These are phyloP conservation scores for Colletotrichum lupini DNA, from an alignment of 2,329 filamentous ascomycete species.

Conservation along the genomic window DNA sequence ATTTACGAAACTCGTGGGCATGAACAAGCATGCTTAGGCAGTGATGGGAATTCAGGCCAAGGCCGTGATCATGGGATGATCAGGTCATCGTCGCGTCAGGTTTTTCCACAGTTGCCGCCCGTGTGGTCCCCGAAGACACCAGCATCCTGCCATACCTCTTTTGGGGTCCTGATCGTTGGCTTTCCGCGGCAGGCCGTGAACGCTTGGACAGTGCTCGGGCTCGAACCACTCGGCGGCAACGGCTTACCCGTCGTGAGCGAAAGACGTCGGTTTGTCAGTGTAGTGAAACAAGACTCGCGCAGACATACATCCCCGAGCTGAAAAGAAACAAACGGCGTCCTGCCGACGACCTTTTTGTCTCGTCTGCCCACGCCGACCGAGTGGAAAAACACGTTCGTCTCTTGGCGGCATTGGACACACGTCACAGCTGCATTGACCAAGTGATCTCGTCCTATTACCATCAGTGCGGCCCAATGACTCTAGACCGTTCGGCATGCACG, in stretches of 20 bases:
- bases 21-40: neutral
- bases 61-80: neutral
- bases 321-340: neutral
- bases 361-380: neutral
- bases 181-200: neutral
- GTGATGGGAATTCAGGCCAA: neutral
- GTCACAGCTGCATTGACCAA: neutral
- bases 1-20: neutral
- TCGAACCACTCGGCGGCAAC: conserved; percentile 1
- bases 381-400: conserved; percentile 6
- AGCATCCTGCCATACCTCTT: neutral
- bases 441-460: neutral
- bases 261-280: no score
- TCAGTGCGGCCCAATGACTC: neutral
- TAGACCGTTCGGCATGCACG: neutral
- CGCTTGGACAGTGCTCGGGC: conserved; percentile 28
- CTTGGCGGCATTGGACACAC: neutral
- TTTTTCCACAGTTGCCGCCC: neutral
- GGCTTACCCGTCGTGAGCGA: neutral
- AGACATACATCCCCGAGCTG: conserved; percentile 1
- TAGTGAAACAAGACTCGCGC: neutral
- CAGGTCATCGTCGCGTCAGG: neutral
- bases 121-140: neutral
- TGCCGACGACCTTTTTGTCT: neutral
- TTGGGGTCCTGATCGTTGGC: neutral